Evolutionary conservation across 2,329 filamentous ascomycete genomes (phyloP), one percentile per base, ranked within the genome.

Genomic region (Colletotrichum salicis): DNA sequence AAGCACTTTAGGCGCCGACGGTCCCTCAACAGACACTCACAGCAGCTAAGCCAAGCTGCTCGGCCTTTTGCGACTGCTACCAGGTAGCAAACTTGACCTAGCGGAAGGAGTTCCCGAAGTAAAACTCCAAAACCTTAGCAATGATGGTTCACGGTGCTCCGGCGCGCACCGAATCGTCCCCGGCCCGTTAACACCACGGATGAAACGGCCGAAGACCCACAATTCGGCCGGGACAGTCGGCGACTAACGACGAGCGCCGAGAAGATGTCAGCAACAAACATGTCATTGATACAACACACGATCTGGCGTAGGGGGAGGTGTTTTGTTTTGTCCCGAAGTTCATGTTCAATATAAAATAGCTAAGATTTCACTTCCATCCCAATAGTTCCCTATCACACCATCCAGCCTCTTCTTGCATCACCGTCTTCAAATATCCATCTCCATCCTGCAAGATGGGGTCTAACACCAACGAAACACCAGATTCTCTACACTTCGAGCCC

Each of bases 391-490:
- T 41, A 22, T 22, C 41, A 19, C 41, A 19, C 41, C 19, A 48
- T 48, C 4, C 19, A 48, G 6, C 41, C 19, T 48, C 41, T 2
- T 22, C 41, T n/a, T 22, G 10, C 41, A 48, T 2, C 37, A 6
- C 19, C n/a, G 22, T 4, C 13, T 54, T 12, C 5, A 22, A 37
- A 19, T 2, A 27, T 13, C 4, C 57, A 29, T 24, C 13, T 11
- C 5, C 5, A 37, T 8, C 19, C n/a, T 37, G 3, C n/a, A 61
- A 29, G 24, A 65, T 66, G 45, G 24, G 24, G 1, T 54, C 67
- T n/a, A 33, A 61, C 54, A 57, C n/a, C 35, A 67, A 66, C 15
- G 35, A 57, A 66, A 3, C 54, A 3, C 15, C 55, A 35, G n/a
- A 24, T 19, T 5, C 48, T 8, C 24, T 10, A 4, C 11, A 37